A percentile compares a stretch with the other conserved stretches of the same genome.
phyloP scores from a whole-genome alignment of 495 filamentous ascomycete genomes.

The Xylaria flabelliformis region DNA sequence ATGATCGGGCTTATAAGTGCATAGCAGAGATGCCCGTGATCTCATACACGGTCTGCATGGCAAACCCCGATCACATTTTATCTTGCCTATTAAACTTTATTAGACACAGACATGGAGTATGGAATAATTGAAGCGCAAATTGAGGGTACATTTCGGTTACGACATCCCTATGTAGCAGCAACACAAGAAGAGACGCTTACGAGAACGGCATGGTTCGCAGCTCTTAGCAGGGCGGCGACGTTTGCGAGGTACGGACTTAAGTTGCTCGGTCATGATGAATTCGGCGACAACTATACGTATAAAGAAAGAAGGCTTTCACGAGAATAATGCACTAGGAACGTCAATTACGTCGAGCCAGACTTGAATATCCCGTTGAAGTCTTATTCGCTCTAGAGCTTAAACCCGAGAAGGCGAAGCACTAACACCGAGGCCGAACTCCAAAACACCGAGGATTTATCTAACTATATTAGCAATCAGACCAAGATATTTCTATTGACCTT shows the following conservation, averaged over 20 bases:
- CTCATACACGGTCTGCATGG: constrained; percentile 21
- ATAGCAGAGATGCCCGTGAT: constrained; percentile 16
- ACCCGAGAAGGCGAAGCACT: constrained; percentile 6
- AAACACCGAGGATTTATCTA: not conserved
- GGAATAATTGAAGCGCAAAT: not conserved
- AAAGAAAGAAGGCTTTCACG: not conserved
- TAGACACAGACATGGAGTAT: not conserved
- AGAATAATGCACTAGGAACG: not conserved
- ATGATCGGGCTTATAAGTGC: constrained; percentile 13
- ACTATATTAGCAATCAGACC: not conserved
- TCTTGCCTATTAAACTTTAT: constrained; percentile 7
- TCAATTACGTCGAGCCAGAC: not conserved
- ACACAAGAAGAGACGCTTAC: not conserved
- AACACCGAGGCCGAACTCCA: constrained; percentile 14
- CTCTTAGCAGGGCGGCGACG: constrained; percentile 22
- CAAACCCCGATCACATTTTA: constrained; percentile 17
- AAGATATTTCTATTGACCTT: not conserved
- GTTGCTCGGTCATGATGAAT: constrained; percentile 16
- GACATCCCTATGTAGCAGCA: not conserved
- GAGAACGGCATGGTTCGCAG: constrained; percentile 23
- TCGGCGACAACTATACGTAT: not conserved
- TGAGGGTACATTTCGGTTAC: not conserved
- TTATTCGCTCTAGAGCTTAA: constrained; percentile 4
- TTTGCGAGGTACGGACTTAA: constrained; percentile 18
- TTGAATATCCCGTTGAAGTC: constrained; percentile 4